Evolutionary conservation across 352 stramenopile species (phyloP), one percentile per base, ranked within the genome.

Genomic region (Globisporangium lucens): DNA sequence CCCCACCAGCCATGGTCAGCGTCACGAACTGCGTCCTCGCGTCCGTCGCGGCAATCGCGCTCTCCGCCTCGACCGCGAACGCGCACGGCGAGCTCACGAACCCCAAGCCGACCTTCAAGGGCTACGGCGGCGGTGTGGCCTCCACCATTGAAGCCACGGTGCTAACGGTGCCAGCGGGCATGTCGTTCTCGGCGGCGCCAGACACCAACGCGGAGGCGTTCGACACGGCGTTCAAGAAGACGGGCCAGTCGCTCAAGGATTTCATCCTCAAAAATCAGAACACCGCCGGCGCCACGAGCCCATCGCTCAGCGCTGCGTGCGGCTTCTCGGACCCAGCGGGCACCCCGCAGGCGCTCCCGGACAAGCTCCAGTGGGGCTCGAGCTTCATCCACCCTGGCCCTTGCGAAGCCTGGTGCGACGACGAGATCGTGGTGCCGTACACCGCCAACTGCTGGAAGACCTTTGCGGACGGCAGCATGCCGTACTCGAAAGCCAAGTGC

Each of bases 211-310:
- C 52, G 15, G 49, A 38, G 22, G 62, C 62, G 33, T 67, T 67
- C 62, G 41, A 41, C 51, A 53, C n/a, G 24, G 62, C 51, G 49
- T 67, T 67, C 51, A 61, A 60, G 51, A 24, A 33, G 7, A 61
- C 43, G 0, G 60, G 60, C 2, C 49, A 62, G 17, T 67, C 62
- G 51, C 55, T 67, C 22, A 67, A 67, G 22, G 56, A 69, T 17
- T 69, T 69, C 27, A 69, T 69, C 46, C 41, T 69, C 12, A 65
- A 65, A 30, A 70, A 70, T 20, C 65, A 70, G 43, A 27, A 68
- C 56, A 56, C 30, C 15, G 41, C 27, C 24, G 24, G 46, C 15
- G 35, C 55, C 30, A 46, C 51, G 2, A 33, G 15, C 0, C 38
- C 36, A 10, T 9, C 20, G 33, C 33, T 55, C 6, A 67, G 35